Base-by-base conservation (phyloP, 1,139 yeast species). In the Hemisphaericaspora subhashii region DNA sequence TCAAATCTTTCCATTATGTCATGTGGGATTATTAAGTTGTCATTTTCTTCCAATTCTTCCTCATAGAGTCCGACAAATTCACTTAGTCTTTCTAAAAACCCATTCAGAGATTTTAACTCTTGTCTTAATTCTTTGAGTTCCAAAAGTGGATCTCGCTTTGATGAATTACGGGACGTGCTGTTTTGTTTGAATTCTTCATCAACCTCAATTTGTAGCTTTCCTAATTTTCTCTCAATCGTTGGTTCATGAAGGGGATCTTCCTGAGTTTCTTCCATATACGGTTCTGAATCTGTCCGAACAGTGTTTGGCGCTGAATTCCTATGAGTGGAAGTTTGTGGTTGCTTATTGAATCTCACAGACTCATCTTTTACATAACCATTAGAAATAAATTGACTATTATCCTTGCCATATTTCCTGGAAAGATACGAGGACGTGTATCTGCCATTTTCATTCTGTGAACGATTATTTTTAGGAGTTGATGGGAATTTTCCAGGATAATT, bases 401-500 rank as follows among this genome's bases (percentile, higher is more conserved):
- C n/a, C n/a, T n/a, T n/a, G n/a, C n/a, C n/a, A n/a, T n/a, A n/a
- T n/a, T n/a, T n/a, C n/a, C n/a, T n/a, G n/a, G n/a, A 21, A 21
- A 3, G 23, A 21, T 21, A 11, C 11, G 8, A 11, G 4, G 3
- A 21, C 11, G 23, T 9, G 23, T 21, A 21, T 21, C 23, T n/a
- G n/a, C n/a, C 24, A 22, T 10, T 25, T 25, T n/a, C 16, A 16
- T 12, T 14, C 16, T 13, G 16, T 2, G 16, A 13, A 7, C 16
- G 15, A 25, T 12, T 8, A 13, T 6, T 6, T 13, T 16, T 27
- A 11, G 31, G 31, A 4, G 13, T 10, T 2, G 21, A 8, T n/a
- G 40, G 36, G 20, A 52, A 57, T 39, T 50, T 55, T 1, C 63
- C 64, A 5, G 59, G 66, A 39, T 50, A 55, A 18, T 51, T 35